Evolutionary conservation across 139 green algal species (phyloP).

Genomic region (Tetraselmis chui): DNA sequence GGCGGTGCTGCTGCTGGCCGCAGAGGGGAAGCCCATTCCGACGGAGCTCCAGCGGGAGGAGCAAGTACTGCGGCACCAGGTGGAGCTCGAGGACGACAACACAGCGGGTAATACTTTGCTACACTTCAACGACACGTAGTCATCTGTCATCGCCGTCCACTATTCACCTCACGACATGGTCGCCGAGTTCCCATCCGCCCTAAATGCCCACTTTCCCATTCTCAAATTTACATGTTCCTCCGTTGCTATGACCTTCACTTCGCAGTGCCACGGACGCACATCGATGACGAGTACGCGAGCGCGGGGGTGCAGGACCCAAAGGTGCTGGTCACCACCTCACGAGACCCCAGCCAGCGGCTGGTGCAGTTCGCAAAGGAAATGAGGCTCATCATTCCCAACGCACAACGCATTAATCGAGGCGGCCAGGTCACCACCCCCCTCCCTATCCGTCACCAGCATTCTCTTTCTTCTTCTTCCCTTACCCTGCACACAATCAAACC

Average conservation of each 20-base stretch:
- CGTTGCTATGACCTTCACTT: background rate
- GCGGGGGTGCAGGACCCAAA: conserved; percentile 84
- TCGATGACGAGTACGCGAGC: conserved; percentile 96
- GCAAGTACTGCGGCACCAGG: conserved; percentile 58
- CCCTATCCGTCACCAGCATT: background rate
- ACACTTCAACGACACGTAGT: no score
- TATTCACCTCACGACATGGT: no score
- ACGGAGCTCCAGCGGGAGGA: conserved; percentile 83
- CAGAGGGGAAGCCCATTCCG: conserved; percentile 97
- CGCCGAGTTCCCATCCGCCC: background rate
- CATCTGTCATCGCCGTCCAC: no score
- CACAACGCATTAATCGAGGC: conserved; percentile 86
- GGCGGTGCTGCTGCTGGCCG: background rate
- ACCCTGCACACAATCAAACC: background rate
- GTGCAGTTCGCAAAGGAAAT: conserved; percentile 96
- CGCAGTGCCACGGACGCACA: conserved; percentile 52
- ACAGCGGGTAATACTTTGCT: conserved; percentile 76
- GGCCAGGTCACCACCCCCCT: conserved; percentile 32
- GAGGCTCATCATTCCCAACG: conserved; percentile 89
- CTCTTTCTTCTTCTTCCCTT: background rate
- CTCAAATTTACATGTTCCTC: background rate
- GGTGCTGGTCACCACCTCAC: conserved; percentile 86
- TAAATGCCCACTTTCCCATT: background rate
- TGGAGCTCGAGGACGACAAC: conserved; percentile 95
- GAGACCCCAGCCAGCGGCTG: conserved; percentile 83